Base-by-base conservation (phyloP, 768 basidiomycete species). In the Serendipita sp. region DNA sequence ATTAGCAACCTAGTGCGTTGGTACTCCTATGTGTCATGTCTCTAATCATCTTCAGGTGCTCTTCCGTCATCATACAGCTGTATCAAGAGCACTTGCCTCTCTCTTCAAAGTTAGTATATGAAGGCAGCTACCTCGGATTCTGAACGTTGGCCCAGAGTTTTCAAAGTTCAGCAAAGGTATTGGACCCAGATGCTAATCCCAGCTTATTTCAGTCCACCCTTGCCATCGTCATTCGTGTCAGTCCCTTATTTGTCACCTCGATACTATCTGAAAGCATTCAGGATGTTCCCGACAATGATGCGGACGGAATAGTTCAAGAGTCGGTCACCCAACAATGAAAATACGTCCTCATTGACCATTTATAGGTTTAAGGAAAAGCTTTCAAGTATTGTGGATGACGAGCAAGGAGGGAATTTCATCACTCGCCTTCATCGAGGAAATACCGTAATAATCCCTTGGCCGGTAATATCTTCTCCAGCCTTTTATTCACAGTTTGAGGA, bases 231-330 rank as follows among this genome's bases (percentile, higher is more conserved):
- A 84, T 85, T 71, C 85, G 85, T 75, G 83, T 77, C 44, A 13
- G 64, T 55, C 3, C 34, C 13, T 15, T 3, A 23, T 36, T 23
- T 23, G 33, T 29, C 23, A 33, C n/a, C 44, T 53, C 1, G 11
- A 34, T 13, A 4, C 34, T 16, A 13, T 13, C 55, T 62, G n/a
- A 66, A 23, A 33, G 52, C 37, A 15, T 10, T 3, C 31, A 85
- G 83, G 84, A 85, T 62, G 83, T 85, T 11, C 77, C 82, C 0
- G 83, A 84, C 63, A 77, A 80, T 0, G 83, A 85, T 71, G 81
- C 77, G 69, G 71, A 67, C 0, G 83, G 85, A 62, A 83, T 85
- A 23, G 76, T 76, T 3, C 73, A 74, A 71, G 83, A 85, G 83
- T 83, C 63, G 62, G 80, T 50, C 6, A 18, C 8, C 27, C n/a